Evolutionary conservation across 805 yeast species (phyloP).

Genomic region (Candida michaelii): DNA sequence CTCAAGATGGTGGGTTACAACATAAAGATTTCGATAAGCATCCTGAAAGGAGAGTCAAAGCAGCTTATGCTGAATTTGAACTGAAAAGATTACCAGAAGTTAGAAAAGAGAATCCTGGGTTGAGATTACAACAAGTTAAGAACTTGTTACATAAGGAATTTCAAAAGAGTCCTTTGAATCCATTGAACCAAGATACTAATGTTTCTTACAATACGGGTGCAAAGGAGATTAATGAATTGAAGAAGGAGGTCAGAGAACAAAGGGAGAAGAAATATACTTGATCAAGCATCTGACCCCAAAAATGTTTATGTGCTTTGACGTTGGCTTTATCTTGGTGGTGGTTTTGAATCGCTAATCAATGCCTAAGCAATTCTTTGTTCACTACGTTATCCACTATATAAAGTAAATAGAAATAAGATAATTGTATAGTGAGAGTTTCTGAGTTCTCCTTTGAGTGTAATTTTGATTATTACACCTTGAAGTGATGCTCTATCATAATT

Average conservation of each 20-base stretch:
- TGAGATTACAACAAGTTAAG: constrained; percentile 76
- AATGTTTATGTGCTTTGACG: no score
- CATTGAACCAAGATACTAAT: constrained; percentile 75
- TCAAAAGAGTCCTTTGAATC: constrained; percentile 77
- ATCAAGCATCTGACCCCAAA: background rate
- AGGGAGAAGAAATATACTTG: constrained; percentile 38
- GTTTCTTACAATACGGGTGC: constrained; percentile 60
- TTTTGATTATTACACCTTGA: no score
- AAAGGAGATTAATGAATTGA: constrained; percentile 48
- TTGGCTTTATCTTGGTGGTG: no score
- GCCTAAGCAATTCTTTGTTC: no score
- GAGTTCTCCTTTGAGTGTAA: no score
- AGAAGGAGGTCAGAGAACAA: constrained; percentile 47
- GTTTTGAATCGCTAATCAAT: no score
- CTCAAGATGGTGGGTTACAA: constrained; percentile 54
- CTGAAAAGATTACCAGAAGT: constrained; percentile 70
- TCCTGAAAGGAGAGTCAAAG: constrained; percentile 86
- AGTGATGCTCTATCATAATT: no score
- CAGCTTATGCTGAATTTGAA: constrained; percentile 71
- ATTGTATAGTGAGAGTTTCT: no score
- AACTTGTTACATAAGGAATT: constrained; percentile 75
- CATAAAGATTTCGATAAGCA: constrained; percentile 75
- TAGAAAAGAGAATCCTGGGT: constrained; percentile 75
- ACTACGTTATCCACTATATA: no score
- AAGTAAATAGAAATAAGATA: no score